These are phyloP conservation scores for Yarrowia divulgata DNA, from an alignment of 805 yeast species.

Conservation along the genomic window DNA sequence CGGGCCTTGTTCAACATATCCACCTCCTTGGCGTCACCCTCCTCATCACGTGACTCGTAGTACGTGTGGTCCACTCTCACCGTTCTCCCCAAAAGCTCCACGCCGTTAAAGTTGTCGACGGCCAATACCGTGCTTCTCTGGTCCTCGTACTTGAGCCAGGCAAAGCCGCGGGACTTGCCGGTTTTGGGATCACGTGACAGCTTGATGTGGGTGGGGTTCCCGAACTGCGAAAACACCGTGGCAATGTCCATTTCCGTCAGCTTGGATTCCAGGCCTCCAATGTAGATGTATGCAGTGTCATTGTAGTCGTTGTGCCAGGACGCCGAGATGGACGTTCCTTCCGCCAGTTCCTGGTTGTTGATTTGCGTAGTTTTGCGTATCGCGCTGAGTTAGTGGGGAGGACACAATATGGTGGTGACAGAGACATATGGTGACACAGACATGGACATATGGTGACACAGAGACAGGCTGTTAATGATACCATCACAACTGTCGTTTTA, in stretches of 20 bases:
- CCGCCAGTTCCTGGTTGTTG: constrained; percentile 71
- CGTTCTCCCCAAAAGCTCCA: constrained; percentile 57
- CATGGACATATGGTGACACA: no score
- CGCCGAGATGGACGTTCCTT: constrained; percentile 62
- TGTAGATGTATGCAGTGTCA: constrained; percentile 73
- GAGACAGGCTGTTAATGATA: no score
- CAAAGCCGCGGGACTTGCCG: constrained; percentile 77
- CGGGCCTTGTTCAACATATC: constrained; percentile 12
- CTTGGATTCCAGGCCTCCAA: constrained; percentile 73
- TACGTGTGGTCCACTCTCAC: constrained; percentile 76
- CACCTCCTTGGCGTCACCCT: constrained; percentile 7
- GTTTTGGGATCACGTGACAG: constrained; percentile 70
- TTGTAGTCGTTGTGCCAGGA: constrained; percentile 91
- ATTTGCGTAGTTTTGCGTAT: constrained; percentile 46
- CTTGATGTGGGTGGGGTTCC: constrained; percentile 79
- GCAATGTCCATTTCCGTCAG: constrained; percentile 78
- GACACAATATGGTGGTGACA: not conserved
- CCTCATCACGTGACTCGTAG: constrained; percentile 51
- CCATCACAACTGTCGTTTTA: no score
- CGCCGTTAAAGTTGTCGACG: constrained; percentile 86
- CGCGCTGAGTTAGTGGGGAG: constrained; percentile 10
- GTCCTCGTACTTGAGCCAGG: constrained; percentile 82
- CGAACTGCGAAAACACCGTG: constrained; percentile 85
- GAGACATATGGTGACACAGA: not conserved
- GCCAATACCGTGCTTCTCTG: constrained; percentile 82